Percentiles rank a stretch among this genome's conserved stretches.
These are phyloP conservation scores for Calonectria henricotiae DNA, from an alignment of 2,329 filamentous ascomycete genomes.

Conservation along the genomic window DNA sequence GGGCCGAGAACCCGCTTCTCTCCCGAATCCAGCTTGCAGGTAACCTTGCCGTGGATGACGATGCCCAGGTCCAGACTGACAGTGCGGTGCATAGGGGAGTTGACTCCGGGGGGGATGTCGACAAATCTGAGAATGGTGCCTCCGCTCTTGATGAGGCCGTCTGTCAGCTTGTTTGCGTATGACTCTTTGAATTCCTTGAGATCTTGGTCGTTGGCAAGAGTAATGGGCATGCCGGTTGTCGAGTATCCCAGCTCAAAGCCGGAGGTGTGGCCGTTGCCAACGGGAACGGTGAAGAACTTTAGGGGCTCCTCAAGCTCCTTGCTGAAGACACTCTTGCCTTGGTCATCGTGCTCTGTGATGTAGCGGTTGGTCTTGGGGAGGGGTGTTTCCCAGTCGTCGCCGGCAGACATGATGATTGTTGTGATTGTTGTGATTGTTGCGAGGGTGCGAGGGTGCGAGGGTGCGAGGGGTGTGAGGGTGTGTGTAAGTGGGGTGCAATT, in stretches of 20 bases:
- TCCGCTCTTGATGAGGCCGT: slow-evolving; percentile 27
- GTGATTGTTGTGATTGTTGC: too few species aligned
- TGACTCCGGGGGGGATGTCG: slow-evolving; percentile 24
- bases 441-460: too few species aligned
- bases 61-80: slow-evolving; percentile 37
- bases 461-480: too few species aligned
- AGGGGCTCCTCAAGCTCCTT: not conserved
- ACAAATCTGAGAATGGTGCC: slow-evolving; percentile 31
- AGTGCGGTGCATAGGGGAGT: slow-evolving; percentile 37
- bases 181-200: slow-evolving; percentile 15
- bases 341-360: slow-evolving; percentile 21
- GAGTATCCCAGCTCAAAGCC: slow-evolving; percentile 28
- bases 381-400: slow-evolving; percentile 10
- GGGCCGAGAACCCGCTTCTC: slow-evolving; percentile 20
- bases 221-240: slow-evolving; percentile 5
- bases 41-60: slow-evolving; percentile 31
- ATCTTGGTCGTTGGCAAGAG: slow-evolving; percentile 27
- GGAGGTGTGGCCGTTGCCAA: not conserved
- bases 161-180: slow-evolving; percentile 11
- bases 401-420: slow-evolving; percentile 10
- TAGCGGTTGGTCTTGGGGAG: slow-evolving; percentile 23
- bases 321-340: slow-evolving; percentile 19
- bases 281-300: slow-evolving; percentile 14
- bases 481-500: not conserved
- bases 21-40: slow-evolving; percentile 34